Evolutionary conservation across 2,329 filamentous ascomycete genomes (phyloP).

Genomic region (Epichloe coenophiala): DNA sequence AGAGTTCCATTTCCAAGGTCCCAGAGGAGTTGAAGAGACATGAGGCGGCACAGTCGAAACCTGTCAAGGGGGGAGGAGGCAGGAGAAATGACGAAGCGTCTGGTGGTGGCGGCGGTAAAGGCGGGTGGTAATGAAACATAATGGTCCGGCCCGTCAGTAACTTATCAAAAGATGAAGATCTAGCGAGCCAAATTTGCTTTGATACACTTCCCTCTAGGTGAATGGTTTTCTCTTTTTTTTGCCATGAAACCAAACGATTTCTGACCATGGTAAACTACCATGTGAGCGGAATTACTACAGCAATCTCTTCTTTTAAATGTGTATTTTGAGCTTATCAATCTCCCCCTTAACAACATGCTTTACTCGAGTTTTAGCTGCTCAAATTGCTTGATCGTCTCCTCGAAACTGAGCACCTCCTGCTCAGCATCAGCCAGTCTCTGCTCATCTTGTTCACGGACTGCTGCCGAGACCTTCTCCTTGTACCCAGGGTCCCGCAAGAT

Average conservation of each 20-base stretch:
- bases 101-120: slow-evolving; percentile 3
- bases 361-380: slow-evolving; percentile 60
- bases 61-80: slow-evolving; percentile 26
- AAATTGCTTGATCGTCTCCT: slow-evolving; percentile 76
- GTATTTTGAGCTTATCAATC: neutral
- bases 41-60: slow-evolving; percentile 80
- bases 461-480: slow-evolving; percentile 59
- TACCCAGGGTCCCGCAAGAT: slow-evolving; percentile 58
- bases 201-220: too few relatives aligned
- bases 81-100: slow-evolving; percentile 19
- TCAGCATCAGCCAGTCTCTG: slow-evolving; percentile 62
- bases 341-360: neutral
- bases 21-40: slow-evolving; percentile 85
- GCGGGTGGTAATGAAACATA: neutral
- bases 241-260: neutral
- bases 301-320: neutral
- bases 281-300: neutral
- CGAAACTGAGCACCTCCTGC: slow-evolving; percentile 60
- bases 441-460: slow-evolving; percentile 55
- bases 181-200: neutral
- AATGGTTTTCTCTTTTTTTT: neutral
- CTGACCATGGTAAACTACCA: neutral
- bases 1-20: slow-evolving; percentile 76
- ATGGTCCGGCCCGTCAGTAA: too few relatives aligned
- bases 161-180: neutral